These are phyloP conservation scores for Colletotrichum eremochloae DNA, from an alignment of 2,329 filamentous ascomycete genomes.

Conservation along the genomic window DNA sequence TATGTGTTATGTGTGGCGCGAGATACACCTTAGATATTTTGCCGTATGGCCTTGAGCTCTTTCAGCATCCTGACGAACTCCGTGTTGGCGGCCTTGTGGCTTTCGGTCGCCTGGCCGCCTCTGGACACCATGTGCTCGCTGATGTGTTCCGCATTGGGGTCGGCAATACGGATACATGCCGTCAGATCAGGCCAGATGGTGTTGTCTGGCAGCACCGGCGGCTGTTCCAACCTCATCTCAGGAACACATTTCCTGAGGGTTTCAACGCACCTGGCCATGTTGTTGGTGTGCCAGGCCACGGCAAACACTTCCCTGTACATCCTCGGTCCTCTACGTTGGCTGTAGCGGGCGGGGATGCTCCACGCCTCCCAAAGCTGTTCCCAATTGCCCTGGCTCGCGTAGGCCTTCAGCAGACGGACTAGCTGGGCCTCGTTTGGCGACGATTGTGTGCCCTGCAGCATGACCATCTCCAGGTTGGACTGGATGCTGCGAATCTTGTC, in stretches of 20 bases:
- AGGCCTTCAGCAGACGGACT: constrained; percentile 59
- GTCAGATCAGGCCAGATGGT: constrained; percentile 63
- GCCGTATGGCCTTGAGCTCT: constrained; percentile 42
- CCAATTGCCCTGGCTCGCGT: constrained; percentile 64
- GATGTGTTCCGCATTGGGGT: constrained; percentile 61
- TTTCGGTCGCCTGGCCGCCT: constrained; percentile 10
- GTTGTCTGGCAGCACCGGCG: constrained; percentile 60
- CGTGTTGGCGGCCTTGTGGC: constrained; percentile 37
- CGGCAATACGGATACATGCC: constrained; percentile 67
- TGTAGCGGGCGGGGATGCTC: constrained; percentile 65
- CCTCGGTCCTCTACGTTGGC: constrained; percentile 60
- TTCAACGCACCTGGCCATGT: constrained; percentile 60
- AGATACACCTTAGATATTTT: constrained; percentile 1
- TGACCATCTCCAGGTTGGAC: constrained; percentile 59
- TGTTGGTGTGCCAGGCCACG: constrained; percentile 59
- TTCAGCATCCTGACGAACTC: constrained; percentile 50
- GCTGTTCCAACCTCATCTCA: constrained; percentile 70
- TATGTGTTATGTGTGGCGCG: background rate
- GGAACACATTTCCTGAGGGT: constrained; percentile 67
- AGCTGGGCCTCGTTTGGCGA: constrained; percentile 56
- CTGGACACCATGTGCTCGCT: constrained; percentile 41
- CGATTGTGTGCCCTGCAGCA: constrained; percentile 53
- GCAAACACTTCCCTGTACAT: constrained; percentile 70
- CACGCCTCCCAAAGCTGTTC: constrained; percentile 72
- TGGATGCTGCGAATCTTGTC: constrained; percentile 56